Base-by-base conservation (phyloP, 345 rosid genomes). In the Tarenaya hassleriana region DNA sequence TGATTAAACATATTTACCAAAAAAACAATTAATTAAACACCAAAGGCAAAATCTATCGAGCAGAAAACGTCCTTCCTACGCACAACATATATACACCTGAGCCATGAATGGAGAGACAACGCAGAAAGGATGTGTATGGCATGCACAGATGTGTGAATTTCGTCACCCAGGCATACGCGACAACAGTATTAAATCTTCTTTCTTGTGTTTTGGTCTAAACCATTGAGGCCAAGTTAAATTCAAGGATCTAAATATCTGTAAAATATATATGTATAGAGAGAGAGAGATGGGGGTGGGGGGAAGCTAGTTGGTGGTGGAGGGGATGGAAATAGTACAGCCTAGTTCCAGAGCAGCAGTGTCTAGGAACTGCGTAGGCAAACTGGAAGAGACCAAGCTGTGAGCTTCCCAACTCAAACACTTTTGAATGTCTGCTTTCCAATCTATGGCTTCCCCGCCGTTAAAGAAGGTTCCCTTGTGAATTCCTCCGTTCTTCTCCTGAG, bases 381-480 rank as follows among this genome's bases (percentile, higher is more conserved):
- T 89, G 12, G 77, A 70, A 4, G 78, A 74, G n/a, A 84, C 69
- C 19, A 75, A 79, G 83, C 84, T 82, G 53, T 73, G 86, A 64
- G 92, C 96, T 78, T 91, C 98, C 96, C 96, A 82, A 15, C 74
- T 79, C 41, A 91, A 53, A 69, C 96, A 87, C 55, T 82, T 80
- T 51, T 82, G 89, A 1, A 84, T 70, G 37, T 91, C 85, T 6
- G 82, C 69, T 63, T 82, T 80, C 96, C 98, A 91, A 72, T 91
- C 80, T 47, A 78, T 72, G 7, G 74, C 29, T 24, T n/a, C 44
- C 4, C 57, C 87, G 4, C 73, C 32, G 10, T 73, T 77, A 33
- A 80, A 75, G 72, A 65, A 78, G 68, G 65, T 75, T 41, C 69
- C 70, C 0, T 81, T 72, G 32, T 60, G 62, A 51, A 63, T 64